Percentiles rank a stretch among this genome's conserved stretches.
These are phyloP conservation scores for Didymella sp. DNA, from an alignment of 2,329 filamentous ascomycete species.

Conservation along the genomic window DNA sequence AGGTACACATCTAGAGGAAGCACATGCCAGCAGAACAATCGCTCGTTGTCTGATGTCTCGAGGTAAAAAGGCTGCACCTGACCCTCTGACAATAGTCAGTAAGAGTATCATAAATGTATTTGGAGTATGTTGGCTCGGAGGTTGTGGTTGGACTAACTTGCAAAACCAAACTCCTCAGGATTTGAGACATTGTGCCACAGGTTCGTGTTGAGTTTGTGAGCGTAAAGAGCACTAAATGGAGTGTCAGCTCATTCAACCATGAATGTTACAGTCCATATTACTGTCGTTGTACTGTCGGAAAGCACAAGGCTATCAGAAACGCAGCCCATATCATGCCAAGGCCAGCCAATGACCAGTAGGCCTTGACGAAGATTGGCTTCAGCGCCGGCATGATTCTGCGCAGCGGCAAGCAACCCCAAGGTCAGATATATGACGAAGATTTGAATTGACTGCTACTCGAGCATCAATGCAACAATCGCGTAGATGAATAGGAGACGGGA, in stretches of 20 bases:
- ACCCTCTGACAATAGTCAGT: constrained; percentile 59
- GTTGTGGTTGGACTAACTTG: constrained; percentile 60
- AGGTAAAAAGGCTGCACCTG: constrained; percentile 89
- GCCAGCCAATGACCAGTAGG: constrained; percentile 52
- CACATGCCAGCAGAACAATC: constrained; percentile 88
- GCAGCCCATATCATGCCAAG: constrained; percentile 70
- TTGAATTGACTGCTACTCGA: neutral
- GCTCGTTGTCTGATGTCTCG: constrained; percentile 75
- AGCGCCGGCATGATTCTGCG: constrained; percentile 36
- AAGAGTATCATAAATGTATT: too few relatives aligned
- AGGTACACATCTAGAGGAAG: constrained; percentile 79
- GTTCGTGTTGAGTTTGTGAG: constrained; percentile 76
- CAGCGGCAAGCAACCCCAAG: too few relatives aligned
- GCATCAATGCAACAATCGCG: neutral
- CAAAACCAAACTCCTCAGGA: constrained; percentile 85
- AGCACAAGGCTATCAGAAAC: constrained; percentile 70
- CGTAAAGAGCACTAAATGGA: constrained; percentile 74
- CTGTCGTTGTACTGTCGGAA: constrained; percentile 80
- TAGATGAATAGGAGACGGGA: constrained; percentile 13
- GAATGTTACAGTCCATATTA: constrained; percentile 55
- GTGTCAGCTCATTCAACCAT: neutral
- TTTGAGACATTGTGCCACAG: constrained; percentile 75
- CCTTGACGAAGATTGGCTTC: constrained; percentile 42
- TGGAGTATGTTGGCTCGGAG: neutral
- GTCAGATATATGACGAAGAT: neutral